phyloP scores from a whole-genome alignment of 495 filamentous ascomycete species.

The Oleoguttula mirabilis region DNA sequence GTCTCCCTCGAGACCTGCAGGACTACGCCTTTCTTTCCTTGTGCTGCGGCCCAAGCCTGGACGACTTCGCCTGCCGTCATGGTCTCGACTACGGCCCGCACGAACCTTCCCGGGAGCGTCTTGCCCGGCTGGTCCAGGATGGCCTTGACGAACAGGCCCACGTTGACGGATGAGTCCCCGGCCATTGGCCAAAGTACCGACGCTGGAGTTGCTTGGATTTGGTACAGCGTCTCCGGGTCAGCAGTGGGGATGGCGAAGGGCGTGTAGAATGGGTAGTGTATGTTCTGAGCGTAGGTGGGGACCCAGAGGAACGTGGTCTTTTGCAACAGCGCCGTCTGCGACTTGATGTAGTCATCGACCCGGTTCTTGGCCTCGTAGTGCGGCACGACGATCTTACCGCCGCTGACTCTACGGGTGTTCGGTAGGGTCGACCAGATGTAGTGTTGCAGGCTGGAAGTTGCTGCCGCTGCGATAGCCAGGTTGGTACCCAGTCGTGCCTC shows the following conservation, averaged over 20 bases:
- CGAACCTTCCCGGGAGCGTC: background rate
- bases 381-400: constrained; percentile 26
- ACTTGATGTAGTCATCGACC: constrained; percentile 31
- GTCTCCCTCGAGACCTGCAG: background rate
- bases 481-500: constrained; percentile 18
- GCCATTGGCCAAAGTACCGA: background rate
- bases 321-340: constrained; percentile 16
- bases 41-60: background rate
- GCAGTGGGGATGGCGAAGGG: background rate
- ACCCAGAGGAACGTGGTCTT: constrained; percentile 36
- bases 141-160: background rate
- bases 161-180: background rate
- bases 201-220: background rate
- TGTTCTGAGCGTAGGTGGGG: constrained; percentile 28
- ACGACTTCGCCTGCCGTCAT: background rate
- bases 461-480: constrained; percentile 15
- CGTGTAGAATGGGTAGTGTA: background rate
- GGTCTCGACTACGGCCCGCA: background rate
- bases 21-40: background rate
- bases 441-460: background rate
- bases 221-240: background rate
- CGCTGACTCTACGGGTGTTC: background rate
- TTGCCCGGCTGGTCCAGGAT: background rate
- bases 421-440: constrained; percentile 7
- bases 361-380: constrained; percentile 34